Base-by-base conservation (phyloP, 1,284 basidiomycete species). In the Ceraceosorus bombacis region DNA sequence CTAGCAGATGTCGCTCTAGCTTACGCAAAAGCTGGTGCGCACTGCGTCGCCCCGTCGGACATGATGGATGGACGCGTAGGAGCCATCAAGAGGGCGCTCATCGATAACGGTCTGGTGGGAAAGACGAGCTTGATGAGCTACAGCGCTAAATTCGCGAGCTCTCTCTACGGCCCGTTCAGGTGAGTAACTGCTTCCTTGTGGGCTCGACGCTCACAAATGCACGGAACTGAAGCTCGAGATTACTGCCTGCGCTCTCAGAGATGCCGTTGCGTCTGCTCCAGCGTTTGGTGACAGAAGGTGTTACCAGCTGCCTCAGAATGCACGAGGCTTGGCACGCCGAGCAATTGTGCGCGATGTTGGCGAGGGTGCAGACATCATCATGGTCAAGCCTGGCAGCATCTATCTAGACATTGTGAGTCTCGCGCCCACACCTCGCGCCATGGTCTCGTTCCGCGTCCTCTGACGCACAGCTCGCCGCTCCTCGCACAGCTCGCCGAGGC, bases 21-120 rank as follows among this genome's bases (percentile, higher is more conserved):
- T 69, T 99, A 99, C 70, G 94, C 94, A 2, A 83, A 83, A 64
- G 95, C 94, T 0, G 95, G 95, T 9, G 95, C 91, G 0, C 90
- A 98, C 79, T 94, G 92, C 73, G 94, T 99, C 61, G 95, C 95
- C 1, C 95, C 95, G 2, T 95, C 90, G 76, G 95, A 98, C 79
- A 99, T 99, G 95, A 98, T 98, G 93, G 95, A 99, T 77, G 94
- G 93, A 0, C 83, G 94, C 36, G 86, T 99, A 62, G 85, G 84
- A 60, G 85, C 86, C 7, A 98, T 99, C 80, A 98, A 97, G 80
- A 81, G 85, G 48, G 84, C 83, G 1, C 81, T 99, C 59, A 88
- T 95, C 61, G 85, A 89, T 63, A 83, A 83, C 48, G 89, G 91
- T 10, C 94, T 81, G 83, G 85, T 72, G 88, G 89, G 67, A 55